Evolutionary conservation across 306 rosid species (phyloP), one percentile per base, ranked within the genome.

Genomic region (Hippophae tibetana): DNA sequence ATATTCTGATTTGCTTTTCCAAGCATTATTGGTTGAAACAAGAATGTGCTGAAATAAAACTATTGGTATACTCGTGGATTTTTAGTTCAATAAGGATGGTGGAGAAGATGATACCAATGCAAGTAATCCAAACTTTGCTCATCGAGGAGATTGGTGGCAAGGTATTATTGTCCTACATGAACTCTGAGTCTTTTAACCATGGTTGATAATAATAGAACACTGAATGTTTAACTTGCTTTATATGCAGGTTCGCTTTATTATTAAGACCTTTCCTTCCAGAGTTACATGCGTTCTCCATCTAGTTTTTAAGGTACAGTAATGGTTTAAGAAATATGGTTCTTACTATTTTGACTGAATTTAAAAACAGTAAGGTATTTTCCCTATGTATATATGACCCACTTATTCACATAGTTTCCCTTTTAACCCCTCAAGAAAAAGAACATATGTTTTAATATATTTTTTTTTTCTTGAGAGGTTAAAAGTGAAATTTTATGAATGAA

Each of bases 71-170:
- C 51, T 61, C 42, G 70, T 10, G 62, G 64, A 52, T 47, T 62
- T 48, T 13, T 65, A 77, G 86, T 45, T 68, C 54, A 74, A 74
- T 63, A 72, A 77, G 56, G 50, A 72, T 52, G 70, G 42, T 53
- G 78, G 53, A 51, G 78, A 81, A 68, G 86, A 74, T 68, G 86
- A 77, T 67, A 75, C 74, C 52, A 74, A 65, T 61, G 82, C 80
- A 64, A 77, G 60, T 75, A 72, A 76, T 51, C 55, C 62, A 5
- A 60, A 71, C 66, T 42, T 61, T 70, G 81, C 70, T 6, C 64
- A 82, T 48, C 74, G 83, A 50, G 86, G 83, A 77, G 77, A 81
- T 60, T 81, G 86, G 86, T 81, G 86, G 86, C 83, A 81, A 74
- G 83, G 86, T 77, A 63, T 13, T 54, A 18, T 13, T 61, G 13